These are phyloP conservation scores for Podaxis rugospora DNA, from an alignment of 768 basidiomycete species.

Conservation along the genomic window DNA sequence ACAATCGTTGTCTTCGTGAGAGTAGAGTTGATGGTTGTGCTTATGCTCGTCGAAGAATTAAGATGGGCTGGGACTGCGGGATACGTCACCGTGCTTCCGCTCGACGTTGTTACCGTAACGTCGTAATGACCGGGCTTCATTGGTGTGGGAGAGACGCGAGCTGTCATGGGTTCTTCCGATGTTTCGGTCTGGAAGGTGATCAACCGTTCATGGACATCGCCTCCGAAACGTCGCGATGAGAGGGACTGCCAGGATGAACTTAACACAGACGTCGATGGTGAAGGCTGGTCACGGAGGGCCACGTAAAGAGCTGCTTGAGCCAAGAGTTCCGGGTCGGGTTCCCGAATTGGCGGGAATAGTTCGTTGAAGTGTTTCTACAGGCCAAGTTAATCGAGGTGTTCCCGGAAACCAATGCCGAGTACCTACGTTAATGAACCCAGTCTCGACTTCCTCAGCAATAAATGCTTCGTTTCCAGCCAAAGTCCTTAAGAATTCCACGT, in stretches of 20 bases:
- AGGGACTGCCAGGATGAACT: slow-evolving; percentile 69
- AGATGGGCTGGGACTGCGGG: slow-evolving; percentile 52
- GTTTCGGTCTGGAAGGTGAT: slow-evolving; percentile 56
- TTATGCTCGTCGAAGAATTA: slow-evolving; percentile 47
- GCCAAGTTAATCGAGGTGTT: background rate
- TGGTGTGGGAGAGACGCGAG: slow-evolving; percentile 33
- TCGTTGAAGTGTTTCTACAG: slow-evolving; percentile 75
- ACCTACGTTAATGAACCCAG: slow-evolving; percentile 81
- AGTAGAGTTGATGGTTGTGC: slow-evolving; percentile 47
- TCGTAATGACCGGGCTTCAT: slow-evolving; percentile 41
- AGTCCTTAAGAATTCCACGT: slow-evolving; percentile 80
- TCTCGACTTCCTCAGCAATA: slow-evolving; percentile 77
- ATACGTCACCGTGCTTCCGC: slow-evolving; percentile 32
- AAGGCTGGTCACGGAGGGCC: slow-evolving; percentile 55
- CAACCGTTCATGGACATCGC: slow-evolving; percentile 59
- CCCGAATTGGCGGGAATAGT: slow-evolving; percentile 65
- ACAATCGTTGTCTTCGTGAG: slow-evolving; percentile 65
- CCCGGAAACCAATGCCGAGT: background rate
- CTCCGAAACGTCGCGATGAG: slow-evolving; percentile 73
- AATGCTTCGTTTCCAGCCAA: slow-evolving; percentile 79
- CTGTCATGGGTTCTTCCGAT: slow-evolving; percentile 33
- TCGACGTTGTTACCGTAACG: slow-evolving; percentile 39
- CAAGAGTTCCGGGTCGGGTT: slow-evolving; percentile 59
- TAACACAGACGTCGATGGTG: slow-evolving; percentile 16
- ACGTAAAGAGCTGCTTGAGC: slow-evolving; percentile 81